A percentile compares a stretch with the other conserved stretches of the same genome.
These are phyloP conservation scores for Kitagawia praeruptora DNA, from an alignment of 129 eudicot species.

Conservation along the genomic window DNA sequence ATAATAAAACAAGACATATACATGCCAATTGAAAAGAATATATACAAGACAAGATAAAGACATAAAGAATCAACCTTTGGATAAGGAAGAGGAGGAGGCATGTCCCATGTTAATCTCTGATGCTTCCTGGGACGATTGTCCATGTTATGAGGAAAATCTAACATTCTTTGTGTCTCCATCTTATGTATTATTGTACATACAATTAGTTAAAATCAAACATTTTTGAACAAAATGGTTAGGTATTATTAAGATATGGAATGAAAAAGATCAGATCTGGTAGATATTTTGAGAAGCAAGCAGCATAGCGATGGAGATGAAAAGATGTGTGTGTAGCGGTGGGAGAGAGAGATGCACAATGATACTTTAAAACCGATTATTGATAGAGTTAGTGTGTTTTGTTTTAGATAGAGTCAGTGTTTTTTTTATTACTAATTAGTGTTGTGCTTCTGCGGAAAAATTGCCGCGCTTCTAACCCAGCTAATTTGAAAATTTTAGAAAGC, in stretches of 20 bases:
- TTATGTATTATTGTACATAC: neutral
- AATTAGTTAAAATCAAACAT: neutral
- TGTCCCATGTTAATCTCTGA: slow-evolving; percentile 76
- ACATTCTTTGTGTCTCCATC: slow-evolving; percentile 67
- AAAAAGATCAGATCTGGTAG: neutral
- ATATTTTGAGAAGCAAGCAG: neutral
- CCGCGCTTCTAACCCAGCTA: too few relatives aligned
- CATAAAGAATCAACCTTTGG: slow-evolving; percentile 33
- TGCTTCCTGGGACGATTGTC: slow-evolving; percentile 74
- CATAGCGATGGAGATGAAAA: neutral
- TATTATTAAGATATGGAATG: neutral
- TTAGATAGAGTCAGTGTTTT: too few relatives aligned
- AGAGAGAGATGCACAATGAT: too few relatives aligned
- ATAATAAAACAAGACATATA: neutral
- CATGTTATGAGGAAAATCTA: slow-evolving; percentile 53
- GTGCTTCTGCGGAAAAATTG: too few relatives aligned
- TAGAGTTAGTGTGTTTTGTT: too few relatives aligned
- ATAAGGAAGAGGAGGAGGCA: slow-evolving; percentile 48
- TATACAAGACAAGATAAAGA: neutral
- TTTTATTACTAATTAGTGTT: too few relatives aligned
- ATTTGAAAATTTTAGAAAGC: too few relatives aligned
- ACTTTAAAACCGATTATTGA: too few relatives aligned
- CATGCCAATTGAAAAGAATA: neutral
- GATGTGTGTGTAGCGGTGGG: neutral
- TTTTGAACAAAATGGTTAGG: neutral